Percentiles rank a stretch among this genome's conserved stretches.
These are phyloP conservation scores for Trichoderma semiorbis DNA, from an alignment of 2,329 filamentous ascomycete species.

Conservation along the genomic window DNA sequence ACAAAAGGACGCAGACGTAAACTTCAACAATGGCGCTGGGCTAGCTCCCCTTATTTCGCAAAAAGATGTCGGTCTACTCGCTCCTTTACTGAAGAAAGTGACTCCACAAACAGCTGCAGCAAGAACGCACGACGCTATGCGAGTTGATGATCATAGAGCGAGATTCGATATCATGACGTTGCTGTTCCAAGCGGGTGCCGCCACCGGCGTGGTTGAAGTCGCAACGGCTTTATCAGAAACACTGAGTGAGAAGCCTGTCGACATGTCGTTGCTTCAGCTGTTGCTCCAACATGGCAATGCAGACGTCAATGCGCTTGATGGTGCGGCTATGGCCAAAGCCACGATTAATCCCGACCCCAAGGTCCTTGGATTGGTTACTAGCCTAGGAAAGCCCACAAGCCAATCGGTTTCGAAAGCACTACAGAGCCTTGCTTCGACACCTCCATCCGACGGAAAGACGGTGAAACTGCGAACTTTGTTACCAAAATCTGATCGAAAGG, in stretches of 20 bases:
- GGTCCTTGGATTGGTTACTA: slow-evolving; percentile 47
- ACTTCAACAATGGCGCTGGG: slow-evolving; percentile 50
- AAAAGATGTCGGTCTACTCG: slow-evolving; percentile 45
- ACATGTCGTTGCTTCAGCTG: slow-evolving; percentile 47
- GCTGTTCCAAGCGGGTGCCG: slow-evolving; percentile 45
- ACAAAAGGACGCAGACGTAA: slow-evolving; percentile 50
- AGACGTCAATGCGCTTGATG: slow-evolving; percentile 49
- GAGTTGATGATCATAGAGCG: slow-evolving; percentile 38
- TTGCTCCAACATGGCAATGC: slow-evolving; percentile 51
- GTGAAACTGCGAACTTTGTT: slow-evolving; percentile 50
- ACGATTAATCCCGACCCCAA: slow-evolving; percentile 43
- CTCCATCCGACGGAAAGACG: slow-evolving; percentile 45
- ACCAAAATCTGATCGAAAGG: slow-evolving; percentile 40
- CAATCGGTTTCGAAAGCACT: slow-evolving; percentile 44
- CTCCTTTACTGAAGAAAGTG: slow-evolving; percentile 44
- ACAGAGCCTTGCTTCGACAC: slow-evolving; percentile 40
- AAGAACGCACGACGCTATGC: slow-evolving; percentile 49
- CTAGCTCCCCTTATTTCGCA: slow-evolving; percentile 47
- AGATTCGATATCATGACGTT: slow-evolving; percentile 47
- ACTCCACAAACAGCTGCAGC: slow-evolving; percentile 46
- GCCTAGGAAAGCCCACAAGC: slow-evolving; percentile 42
- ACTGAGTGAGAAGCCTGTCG: slow-evolving; percentile 44
- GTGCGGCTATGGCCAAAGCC: slow-evolving; percentile 41
- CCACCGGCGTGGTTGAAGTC: slow-evolving; percentile 41
- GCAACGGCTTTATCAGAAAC: slow-evolving; percentile 41